A percentile compares a stretch with the other conserved stretches of the same genome.
Conservation (phyloP, 2,329 filamentous ascomycete genomes). For the Chrysoporthe austroafricana region DNA sequence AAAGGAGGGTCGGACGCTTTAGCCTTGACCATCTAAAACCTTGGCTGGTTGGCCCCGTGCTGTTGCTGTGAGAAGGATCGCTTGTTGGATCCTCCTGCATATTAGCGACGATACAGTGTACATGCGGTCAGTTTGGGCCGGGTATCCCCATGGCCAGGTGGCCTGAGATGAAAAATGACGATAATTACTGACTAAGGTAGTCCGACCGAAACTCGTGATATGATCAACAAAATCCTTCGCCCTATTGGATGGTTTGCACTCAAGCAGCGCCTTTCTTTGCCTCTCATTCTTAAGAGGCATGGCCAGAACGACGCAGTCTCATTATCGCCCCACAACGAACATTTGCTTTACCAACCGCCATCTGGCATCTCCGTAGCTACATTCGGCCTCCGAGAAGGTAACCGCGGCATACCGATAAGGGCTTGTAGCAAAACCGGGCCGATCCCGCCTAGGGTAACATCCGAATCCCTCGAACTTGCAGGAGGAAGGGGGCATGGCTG, state of each 20-base stretch:
- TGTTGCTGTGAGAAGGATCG: background rate
- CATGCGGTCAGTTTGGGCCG: background rate
- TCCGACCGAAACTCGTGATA: background rate
- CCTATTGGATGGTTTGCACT: background rate
- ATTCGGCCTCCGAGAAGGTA: background rate
- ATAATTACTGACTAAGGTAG: background rate
- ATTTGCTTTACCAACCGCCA: background rate
- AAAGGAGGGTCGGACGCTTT: background rate
- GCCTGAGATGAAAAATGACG: background rate
- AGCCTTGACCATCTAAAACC: background rate
- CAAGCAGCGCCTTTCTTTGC: background rate
- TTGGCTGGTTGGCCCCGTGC: background rate
- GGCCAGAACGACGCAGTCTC: background rate
- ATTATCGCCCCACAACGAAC: background rate
- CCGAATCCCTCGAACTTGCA: background rate
- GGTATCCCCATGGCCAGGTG: background rate
- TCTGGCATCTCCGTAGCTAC: background rate
- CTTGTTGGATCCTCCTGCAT: background rate
- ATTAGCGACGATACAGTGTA: background rate
- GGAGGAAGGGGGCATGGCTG: too few species aligned
- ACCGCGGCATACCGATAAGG: background rate
- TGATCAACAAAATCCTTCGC: background rate
- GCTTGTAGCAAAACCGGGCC: background rate
- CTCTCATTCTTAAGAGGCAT: background rate
- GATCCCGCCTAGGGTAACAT: background rate